phyloP scores from a whole-genome alignment of 768 basidiomycete species.

The Galerina marginata region DNA sequence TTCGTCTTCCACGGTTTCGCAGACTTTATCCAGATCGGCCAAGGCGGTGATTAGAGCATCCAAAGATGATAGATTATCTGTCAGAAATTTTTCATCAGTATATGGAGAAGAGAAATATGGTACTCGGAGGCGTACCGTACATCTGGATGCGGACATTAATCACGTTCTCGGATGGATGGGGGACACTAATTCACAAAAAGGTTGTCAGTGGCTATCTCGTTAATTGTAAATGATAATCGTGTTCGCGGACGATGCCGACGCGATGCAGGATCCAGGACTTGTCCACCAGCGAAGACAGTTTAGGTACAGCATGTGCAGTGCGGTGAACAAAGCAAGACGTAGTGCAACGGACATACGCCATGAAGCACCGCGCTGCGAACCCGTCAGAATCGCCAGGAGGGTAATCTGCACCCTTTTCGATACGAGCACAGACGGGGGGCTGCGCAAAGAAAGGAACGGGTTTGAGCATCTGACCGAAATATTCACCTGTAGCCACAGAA shows the following conservation, averaged over 20 bases:
- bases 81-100: not conserved
- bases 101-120: conserved; percentile 4
- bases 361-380: not conserved
- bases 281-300: no score
- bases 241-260: not conserved
- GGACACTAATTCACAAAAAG: conserved; percentile 54
- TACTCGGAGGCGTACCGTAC: conserved; percentile 77
- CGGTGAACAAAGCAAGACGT: not conserved
- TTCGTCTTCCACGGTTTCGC: conserved; percentile 68
- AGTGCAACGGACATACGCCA: not conserved
- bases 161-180: conserved; percentile 96
- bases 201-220: not conserved
- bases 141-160: conserved; percentile 99
- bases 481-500: conserved; percentile 95
- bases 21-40: conserved; percentile 77
- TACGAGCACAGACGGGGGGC: conserved; percentile 8
- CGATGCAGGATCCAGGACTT: no score
- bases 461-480: not conserved
- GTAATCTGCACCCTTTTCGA: not conserved
- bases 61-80: conserved; percentile 89
- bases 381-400: not conserved
- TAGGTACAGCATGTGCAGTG: no score
- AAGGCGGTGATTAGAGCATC: conserved; percentile 80
- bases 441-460: not conserved
- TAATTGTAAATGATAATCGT: not conserved